Base-by-base conservation (phyloP, 139 green algal species). In the Micromonas pusilla region DNA sequence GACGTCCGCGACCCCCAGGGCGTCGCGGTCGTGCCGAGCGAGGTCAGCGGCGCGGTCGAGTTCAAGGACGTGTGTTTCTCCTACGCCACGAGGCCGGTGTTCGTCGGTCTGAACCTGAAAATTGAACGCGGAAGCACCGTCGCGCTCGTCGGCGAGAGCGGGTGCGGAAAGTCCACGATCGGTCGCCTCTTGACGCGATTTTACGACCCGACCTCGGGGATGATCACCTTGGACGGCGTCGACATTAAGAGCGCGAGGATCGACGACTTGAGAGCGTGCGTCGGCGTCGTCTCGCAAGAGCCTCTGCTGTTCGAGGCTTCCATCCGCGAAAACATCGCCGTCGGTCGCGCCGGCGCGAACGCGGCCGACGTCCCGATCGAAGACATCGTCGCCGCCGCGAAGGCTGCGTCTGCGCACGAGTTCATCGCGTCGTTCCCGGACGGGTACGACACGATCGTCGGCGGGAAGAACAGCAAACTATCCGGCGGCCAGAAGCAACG, bases 401-500 rank as follows among this genome's bases (percentile, higher is more conserved):
- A 74, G 5, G 79, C 82, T 13, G 88, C 89, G 53, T 91, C 92
- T 73, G 91, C 89, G 1, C 83, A 90, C 72, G 81, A 78, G 39
- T 95, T 92, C 83, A 91, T 94, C 39, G 32, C 16, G 65, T 83
- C 70, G 70, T 76, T 87, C 16, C 84, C 87, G 9, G 53, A 87
- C 36, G 82, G 81, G 0, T 90, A 88, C 54, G 52, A 90, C 30
- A 94, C 90, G 20, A 31, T 79, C 25, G 79, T 83, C 52, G 94
- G 94, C 13, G 94, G 97, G 79, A 88, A 92, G 53, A 94, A 94
- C 25, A 85, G 96, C 25, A 97, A 94, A 54, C 87, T 98, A 62
- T 90, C 79, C 1, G 94, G 94, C 63, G 92, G 94, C 0, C 92
- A 97, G 88, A 96, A 96, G 86, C 89, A 94, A 86, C 88, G 93